Percentiles rank a stretch among this genome's conserved stretches.
phyloP scores from a whole-genome alignment of 108 stramenopile species.

The Pseudonitzschia multistriata region DNA sequence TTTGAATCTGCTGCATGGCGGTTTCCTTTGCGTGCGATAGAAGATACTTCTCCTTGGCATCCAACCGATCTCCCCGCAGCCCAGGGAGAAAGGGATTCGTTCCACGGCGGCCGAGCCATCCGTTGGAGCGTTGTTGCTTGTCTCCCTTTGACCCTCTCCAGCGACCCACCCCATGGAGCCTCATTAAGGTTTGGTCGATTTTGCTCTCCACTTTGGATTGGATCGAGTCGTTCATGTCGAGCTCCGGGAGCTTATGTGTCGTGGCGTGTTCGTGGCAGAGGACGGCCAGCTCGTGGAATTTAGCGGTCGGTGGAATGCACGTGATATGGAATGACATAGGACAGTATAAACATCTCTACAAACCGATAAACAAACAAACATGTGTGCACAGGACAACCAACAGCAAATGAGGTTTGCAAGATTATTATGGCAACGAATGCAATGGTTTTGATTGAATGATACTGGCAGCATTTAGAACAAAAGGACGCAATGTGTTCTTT shows the following conservation, averaged over 20 bases:
- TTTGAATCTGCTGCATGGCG: neutral
- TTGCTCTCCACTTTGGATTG: slow-evolving; percentile 51
- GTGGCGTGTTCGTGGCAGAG: slow-evolving; percentile 83
- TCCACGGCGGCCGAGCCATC: neutral
- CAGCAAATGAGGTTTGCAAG: slow-evolving; percentile 4
- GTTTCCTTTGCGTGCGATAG: slow-evolving; percentile 2
- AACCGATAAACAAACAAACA: neutral
- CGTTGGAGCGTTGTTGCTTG: too few relatives aligned
- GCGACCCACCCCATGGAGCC: slow-evolving; percentile 21
- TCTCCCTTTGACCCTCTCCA: neutral
- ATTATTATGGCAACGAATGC: too few relatives aligned
- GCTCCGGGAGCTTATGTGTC: slow-evolving; percentile 61
- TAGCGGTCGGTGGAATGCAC: slow-evolving; percentile 80
- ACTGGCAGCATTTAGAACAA: too few relatives aligned
- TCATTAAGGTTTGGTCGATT: slow-evolving; percentile 36
- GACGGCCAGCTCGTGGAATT: slow-evolving; percentile 82
- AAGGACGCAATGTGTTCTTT: too few relatives aligned
- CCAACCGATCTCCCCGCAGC: slow-evolving; percentile 25
- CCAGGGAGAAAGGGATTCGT: slow-evolving; percentile 33
- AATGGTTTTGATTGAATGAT: too few relatives aligned
- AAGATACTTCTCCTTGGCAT: slow-evolving; percentile 2
- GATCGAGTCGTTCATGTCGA: slow-evolving; percentile 56
- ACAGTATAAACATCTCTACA: slow-evolving; percentile 77
- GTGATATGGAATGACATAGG: slow-evolving; percentile 82
- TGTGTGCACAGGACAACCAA: neutral